These are phyloP conservation scores for Candida pseudoglaebosa DNA, from an alignment of 805 yeast genomes.

Conservation along the genomic window DNA sequence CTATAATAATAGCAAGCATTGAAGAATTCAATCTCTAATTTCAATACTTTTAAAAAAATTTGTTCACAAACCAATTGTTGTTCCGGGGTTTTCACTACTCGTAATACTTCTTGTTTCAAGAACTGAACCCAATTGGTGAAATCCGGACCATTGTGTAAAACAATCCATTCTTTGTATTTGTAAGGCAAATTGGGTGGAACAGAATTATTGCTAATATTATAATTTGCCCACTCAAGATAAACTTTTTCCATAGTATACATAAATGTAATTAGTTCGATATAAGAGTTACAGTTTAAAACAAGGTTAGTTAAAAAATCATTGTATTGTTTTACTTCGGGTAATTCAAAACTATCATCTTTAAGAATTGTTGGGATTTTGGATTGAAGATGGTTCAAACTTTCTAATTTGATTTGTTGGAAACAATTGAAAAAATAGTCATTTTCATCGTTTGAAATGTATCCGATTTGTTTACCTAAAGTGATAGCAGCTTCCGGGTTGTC, in stretches of 20 bases:
- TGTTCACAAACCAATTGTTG: slow-evolving; percentile 12
- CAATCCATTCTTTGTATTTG: slow-evolving; percentile 51
- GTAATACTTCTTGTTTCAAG: slow-evolving; percentile 39
- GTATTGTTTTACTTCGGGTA: slow-evolving; percentile 37
- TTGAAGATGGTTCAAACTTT: slow-evolving; percentile 18
- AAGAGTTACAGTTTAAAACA: slow-evolving; percentile 22
- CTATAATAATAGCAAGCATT: slow-evolving; percentile 39
- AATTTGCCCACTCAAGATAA: slow-evolving; percentile 51
- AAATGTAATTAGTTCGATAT: slow-evolving; percentile 41
- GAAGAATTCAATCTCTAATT: slow-evolving; percentile 44
- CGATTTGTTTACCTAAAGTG: slow-evolving; percentile 46
- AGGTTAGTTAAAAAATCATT: slow-evolving; percentile 29
- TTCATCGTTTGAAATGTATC: slow-evolving; percentile 46
- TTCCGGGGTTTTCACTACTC: slow-evolving; percentile 26
- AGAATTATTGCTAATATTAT: slow-evolving; percentile 15
- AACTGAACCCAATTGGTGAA: slow-evolving; percentile 49
- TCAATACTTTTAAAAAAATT: slow-evolving; percentile 30
- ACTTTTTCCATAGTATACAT: slow-evolving; percentile 47
- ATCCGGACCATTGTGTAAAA: slow-evolving; percentile 46
- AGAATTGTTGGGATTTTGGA: slow-evolving; percentile 18
- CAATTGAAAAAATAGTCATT: slow-evolving; percentile 40
- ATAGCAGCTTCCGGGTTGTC: slow-evolving; percentile 36
- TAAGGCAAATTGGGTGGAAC: slow-evolving; percentile 31
- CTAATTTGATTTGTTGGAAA: slow-evolving; percentile 19
- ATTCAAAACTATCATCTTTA: slow-evolving; percentile 11